Evolutionary conservation across 164 flowering plant species (phyloP).

Genomic region (Stephania cephalantha): DNA sequence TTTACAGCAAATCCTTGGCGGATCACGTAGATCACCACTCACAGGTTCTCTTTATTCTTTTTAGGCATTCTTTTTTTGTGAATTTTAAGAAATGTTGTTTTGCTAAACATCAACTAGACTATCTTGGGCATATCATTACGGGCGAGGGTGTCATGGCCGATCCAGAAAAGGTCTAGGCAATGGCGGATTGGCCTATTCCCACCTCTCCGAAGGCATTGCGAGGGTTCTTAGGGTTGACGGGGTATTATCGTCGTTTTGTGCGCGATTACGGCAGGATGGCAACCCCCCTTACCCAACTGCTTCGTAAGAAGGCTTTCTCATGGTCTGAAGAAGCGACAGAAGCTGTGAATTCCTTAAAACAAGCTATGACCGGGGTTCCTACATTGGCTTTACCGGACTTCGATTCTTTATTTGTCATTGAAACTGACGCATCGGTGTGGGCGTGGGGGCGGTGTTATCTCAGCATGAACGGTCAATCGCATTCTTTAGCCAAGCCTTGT

Average conservation of each 20-base stretch:
- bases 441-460: not conserved
- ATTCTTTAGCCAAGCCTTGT: not conserved
- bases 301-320: not conserved
- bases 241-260: not conserved
- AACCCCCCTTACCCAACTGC: not conserved
- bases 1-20: not conserved
- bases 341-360: not conserved
- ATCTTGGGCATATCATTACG: not conserved
- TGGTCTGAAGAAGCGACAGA: not conserved
- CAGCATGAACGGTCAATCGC: not conserved
- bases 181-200: not conserved
- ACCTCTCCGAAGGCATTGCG: not conserved
- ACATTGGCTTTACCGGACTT: not conserved
- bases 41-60: no score
- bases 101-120: not conserved
- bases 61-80: no score
- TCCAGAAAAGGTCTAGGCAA: not conserved
- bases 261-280: not conserved
- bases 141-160: not conserved
- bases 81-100: no score
- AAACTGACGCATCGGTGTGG: not conserved
- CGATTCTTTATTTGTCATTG: not conserved
- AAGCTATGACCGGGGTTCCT: not conserved
- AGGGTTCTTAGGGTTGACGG: not conserved
- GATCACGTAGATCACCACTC: not conserved